These are phyloP conservation scores for Ophiostoma sp. DNA, from an alignment of 2,329 filamentous ascomycete species.

Conservation along the genomic window DNA sequence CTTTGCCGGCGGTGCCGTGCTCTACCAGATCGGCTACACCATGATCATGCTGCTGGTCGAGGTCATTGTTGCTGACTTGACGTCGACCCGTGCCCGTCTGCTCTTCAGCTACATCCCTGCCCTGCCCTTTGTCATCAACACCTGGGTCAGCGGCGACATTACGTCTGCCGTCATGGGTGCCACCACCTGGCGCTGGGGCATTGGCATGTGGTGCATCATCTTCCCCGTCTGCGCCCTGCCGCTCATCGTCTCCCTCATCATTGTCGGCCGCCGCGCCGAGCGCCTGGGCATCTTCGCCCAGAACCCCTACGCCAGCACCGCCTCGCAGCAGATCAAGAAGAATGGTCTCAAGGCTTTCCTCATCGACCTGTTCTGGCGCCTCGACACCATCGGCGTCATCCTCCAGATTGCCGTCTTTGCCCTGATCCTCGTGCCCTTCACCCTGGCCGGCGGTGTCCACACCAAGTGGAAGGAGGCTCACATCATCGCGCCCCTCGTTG, in stretches of 20 bases:
- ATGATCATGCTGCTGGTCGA: constrained; percentile 56
- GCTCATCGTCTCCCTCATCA: constrained; percentile 37
- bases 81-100: constrained; percentile 56
- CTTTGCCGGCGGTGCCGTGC: constrained; percentile 53
- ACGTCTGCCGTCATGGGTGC: constrained; percentile 44
- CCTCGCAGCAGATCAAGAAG: constrained; percentile 26
- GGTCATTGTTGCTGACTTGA: constrained; percentile 59
- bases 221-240: constrained; percentile 53
- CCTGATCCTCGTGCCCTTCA: constrained; percentile 42
- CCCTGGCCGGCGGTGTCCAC: constrained; percentile 41
- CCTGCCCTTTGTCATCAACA: constrained; percentile 55
- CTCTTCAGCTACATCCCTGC: constrained; percentile 61
- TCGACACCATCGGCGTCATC: constrained; percentile 43
- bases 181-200: constrained; percentile 56
- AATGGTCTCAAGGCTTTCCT: constrained; percentile 30
- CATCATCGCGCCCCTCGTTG: constrained; percentile 42
- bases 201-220: constrained; percentile 60
- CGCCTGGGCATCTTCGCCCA: constrained; percentile 41
- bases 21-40: constrained; percentile 61
- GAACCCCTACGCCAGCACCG: constrained; percentile 29
- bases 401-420: constrained; percentile 44
- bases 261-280: constrained; percentile 49
- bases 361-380: constrained; percentile 43
- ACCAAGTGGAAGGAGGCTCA: constrained; percentile 37
- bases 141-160: constrained; percentile 58